Conservation (phyloP, 75 land plant genomes). For the Ceratopteris richardii region DNA sequence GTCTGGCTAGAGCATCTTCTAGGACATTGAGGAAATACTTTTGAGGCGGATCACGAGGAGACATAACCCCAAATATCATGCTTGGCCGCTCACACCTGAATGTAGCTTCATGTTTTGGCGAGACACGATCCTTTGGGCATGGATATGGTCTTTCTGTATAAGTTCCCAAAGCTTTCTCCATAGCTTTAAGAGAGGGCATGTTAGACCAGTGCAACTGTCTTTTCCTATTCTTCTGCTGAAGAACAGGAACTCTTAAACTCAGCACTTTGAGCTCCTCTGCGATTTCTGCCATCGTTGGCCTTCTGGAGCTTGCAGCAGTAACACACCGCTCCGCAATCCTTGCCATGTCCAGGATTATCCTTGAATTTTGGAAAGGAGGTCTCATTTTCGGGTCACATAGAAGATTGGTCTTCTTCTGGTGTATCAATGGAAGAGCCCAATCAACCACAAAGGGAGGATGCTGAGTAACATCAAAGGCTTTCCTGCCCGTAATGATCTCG, state of each 20-base stretch:
- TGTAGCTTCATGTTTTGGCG: background rate
- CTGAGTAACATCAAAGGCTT: conserved; percentile 1
- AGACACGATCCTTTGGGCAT: background rate
- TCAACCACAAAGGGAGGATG: conserved; percentile 4
- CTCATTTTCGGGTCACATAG: conserved; percentile 5
- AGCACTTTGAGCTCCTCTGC: conserved; percentile 7
- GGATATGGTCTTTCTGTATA: background rate
- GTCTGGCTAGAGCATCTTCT: background rate
- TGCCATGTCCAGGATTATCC: background rate
- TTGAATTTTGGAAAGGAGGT: background rate
- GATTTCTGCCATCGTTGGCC: conserved; percentile 15
- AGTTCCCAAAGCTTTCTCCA: background rate
- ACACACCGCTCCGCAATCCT: conserved; percentile 6
- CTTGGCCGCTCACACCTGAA: conserved; percentile 4
- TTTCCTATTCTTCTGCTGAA: background rate
- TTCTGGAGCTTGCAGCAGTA: background rate
- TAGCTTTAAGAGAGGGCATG: background rate
- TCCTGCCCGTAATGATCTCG: conserved; percentile 19
- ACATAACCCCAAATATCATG: background rate
- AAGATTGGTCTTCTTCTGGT: background rate
- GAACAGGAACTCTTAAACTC: background rate
- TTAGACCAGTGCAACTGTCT: background rate
- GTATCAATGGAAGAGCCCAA: background rate
- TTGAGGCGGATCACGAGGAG: background rate
- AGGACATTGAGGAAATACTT: background rate